Conservation (phyloP, 495 filamentous ascomycete genomes). For the Neurospora sublineolata region DNA sequence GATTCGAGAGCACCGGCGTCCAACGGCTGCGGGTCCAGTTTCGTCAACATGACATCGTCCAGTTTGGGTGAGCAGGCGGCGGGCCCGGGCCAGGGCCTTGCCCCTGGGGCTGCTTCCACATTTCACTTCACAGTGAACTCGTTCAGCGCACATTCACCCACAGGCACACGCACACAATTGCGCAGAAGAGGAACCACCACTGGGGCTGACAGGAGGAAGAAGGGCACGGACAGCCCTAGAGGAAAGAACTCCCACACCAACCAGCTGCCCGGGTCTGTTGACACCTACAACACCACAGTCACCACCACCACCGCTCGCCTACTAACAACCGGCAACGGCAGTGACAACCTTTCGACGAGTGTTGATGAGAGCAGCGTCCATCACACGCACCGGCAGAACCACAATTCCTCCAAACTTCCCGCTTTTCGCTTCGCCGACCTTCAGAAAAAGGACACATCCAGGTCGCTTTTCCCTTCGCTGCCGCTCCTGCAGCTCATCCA, state of each 20-base stretch:
- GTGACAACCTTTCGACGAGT: conserved; percentile 5
- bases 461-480: conserved; percentile 15
- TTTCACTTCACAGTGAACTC: neutral
- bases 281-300: neutral
- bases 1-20: neutral
- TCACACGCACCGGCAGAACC: conserved; percentile 36
- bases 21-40: neutral
- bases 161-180: neutral
- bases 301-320: neutral
- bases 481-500: conserved; percentile 16
- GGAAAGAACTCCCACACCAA: conserved; percentile 5
- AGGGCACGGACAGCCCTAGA: neutral
- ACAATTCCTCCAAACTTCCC: conserved; percentile 40
- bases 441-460: conserved; percentile 23
- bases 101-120: neutral
- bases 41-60: neutral
- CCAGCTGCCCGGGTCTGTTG: neutral
- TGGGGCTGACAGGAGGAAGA: neutral
- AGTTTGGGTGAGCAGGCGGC: neutral
- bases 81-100: neutral
- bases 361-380: neutral
- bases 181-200: neutral
- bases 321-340: conserved; percentile 1
- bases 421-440: conserved; percentile 39
- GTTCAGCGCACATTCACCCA: neutral